These are phyloP conservation scores for Suillus subalutaceus DNA, from an alignment of 768 basidiomycete genomes.

Conservation along the genomic window DNA sequence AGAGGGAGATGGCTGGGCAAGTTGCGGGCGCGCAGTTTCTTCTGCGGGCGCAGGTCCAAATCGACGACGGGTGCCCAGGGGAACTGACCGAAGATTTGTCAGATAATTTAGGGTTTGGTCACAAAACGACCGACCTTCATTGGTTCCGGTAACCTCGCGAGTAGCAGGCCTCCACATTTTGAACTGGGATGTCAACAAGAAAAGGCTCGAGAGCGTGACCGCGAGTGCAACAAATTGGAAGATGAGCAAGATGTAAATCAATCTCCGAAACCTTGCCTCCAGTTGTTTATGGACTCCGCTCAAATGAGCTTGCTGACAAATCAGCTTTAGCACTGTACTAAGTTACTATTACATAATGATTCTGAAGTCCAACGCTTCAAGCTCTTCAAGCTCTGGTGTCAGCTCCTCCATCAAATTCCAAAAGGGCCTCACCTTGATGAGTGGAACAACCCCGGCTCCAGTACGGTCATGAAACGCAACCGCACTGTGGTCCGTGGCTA, in stretches of 20 bases:
- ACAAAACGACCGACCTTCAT: constrained; percentile 67
- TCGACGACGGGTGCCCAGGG: constrained; percentile 85
- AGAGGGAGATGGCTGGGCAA: constrained; percentile 85
- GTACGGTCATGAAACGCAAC: background rate
- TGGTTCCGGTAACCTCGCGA: constrained; percentile 88
- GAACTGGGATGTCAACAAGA: constrained; percentile 21
- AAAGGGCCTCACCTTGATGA: background rate
- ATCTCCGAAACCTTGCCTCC: constrained; percentile 34
- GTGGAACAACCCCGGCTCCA: background rate
- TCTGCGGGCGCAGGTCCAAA: constrained; percentile 89
- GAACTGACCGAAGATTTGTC: constrained; percentile 49
- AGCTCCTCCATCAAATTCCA: no score
- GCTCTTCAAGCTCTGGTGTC: no score
- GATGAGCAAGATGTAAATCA: constrained; percentile 30
- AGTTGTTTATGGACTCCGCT: constrained; percentile 35
- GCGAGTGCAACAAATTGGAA: constrained; percentile 18
- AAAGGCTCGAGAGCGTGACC: constrained; percentile 34
- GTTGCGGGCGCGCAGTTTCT: constrained; percentile 79
- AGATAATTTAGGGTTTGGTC: constrained; percentile 13
- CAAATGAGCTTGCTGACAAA: constrained; percentile 34
- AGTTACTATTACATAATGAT: no score
- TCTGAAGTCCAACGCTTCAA: no score
- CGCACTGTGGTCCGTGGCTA: background rate
- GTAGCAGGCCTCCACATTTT: constrained; percentile 89
- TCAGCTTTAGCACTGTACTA: background rate